Percentiles rank a stretch among this genome's conserved stretches.
These are phyloP conservation scores for Balamuthia mandrillaris DNA, from an alignment of 208 protist species.

Conservation along the genomic window DNA sequence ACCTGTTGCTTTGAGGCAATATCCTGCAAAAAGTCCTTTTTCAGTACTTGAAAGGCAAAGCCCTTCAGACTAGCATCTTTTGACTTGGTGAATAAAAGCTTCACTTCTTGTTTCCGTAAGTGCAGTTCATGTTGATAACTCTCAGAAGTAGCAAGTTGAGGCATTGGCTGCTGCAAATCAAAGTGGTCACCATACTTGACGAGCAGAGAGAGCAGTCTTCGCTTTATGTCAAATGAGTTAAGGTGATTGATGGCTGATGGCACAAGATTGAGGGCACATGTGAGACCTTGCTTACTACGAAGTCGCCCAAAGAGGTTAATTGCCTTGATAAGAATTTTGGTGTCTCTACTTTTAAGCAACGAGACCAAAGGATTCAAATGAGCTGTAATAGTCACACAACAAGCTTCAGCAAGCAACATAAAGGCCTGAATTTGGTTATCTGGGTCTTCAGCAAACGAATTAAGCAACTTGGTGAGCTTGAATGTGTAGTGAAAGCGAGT, in stretches of 20 bases:
- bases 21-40: no score
- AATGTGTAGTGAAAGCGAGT: background rate
- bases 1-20: no score
- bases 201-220: background rate
- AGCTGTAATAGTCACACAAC: background rate
- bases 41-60: no score
- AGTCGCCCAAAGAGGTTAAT: background rate
- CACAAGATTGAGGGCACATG: background rate
- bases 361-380: conserved; percentile 4
- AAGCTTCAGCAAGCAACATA: background rate
- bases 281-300: no score
- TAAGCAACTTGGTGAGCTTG: background rate
- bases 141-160: no score
- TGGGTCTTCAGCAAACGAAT: background rate
- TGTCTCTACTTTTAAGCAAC: background rate
- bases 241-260: conserved; percentile 10
- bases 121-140: no score
- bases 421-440: background rate
- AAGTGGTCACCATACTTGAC: no score
- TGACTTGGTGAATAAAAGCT: no score
- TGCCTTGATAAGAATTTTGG: conserved; percentile 26
- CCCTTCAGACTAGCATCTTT: no score
- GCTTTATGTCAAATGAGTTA: background rate
- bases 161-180: no score
- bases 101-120: no score